Percentiles rank a stretch among this genome's conserved stretches.
These are phyloP conservation scores for Hansenula sp. DNA, from an alignment of 1,139 yeast species.

Conservation along the genomic window DNA sequence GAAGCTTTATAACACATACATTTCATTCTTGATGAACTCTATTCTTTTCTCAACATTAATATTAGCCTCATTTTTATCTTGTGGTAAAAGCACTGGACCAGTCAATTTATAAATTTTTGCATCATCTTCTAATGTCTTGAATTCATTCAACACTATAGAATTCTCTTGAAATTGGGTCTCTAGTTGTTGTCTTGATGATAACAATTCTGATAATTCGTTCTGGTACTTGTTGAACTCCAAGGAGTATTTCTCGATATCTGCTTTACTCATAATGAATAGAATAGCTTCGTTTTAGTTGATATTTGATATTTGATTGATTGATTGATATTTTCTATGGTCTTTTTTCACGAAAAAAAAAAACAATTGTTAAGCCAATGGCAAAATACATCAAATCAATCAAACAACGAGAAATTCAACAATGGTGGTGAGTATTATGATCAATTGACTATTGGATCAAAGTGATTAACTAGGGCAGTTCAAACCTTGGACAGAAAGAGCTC, in stretches of 20 bases:
- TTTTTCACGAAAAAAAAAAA: no score
- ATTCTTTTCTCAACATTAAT: conserved; percentile 81
- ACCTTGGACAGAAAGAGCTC: conserved; percentile 43
- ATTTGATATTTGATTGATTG: background rate
- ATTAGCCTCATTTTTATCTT: conserved; percentile 77
- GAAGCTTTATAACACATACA: conserved; percentile 28
- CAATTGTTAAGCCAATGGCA: no score
- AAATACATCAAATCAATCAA: no score
- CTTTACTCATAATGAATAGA: conserved; percentile 12
- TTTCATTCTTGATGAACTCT: conserved; percentile 79
- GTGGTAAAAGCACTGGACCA: conserved; percentile 90
- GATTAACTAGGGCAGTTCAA: no score
- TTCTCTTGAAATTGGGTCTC: conserved; percentile 88
- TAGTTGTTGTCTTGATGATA: conserved; percentile 60
- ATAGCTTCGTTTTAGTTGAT: background rate
- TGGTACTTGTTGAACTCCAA: conserved; percentile 30
- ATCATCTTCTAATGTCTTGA: conserved; percentile 52
- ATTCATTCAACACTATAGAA: conserved; percentile 83
- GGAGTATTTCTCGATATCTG: conserved; percentile 23
- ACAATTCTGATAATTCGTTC: conserved; percentile 40
- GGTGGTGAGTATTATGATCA: no score
- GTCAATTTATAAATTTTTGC: conserved; percentile 82
- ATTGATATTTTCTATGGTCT: no score
- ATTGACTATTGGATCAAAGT: no score
- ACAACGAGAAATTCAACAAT: no score